Evolutionary conservation across 768 basidiomycete species (phyloP).

Genomic region (Boletus barrowsii): DNA sequence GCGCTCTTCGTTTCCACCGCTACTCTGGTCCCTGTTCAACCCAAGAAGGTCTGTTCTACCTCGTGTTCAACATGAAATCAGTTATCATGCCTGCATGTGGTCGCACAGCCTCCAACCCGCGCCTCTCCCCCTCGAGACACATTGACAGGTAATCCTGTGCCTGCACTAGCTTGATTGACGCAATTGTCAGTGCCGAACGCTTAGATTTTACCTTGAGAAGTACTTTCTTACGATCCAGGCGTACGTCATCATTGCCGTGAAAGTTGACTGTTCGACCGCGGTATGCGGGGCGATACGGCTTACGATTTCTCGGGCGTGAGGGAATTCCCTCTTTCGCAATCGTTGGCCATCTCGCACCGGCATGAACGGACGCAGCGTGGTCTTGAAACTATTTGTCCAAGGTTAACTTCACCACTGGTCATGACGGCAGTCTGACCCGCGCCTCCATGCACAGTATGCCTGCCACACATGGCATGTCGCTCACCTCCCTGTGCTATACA

Average conservation of each 20-base stretch:
- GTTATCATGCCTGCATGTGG: constrained; percentile 12
- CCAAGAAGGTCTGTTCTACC: constrained; percentile 14
- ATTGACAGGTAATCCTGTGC: constrained; percentile 11
- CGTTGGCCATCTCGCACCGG: constrained; percentile 10
- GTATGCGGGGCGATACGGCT: constrained; percentile 6
- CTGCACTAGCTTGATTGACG: constrained; percentile 8
- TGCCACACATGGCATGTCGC: constrained; percentile 14
- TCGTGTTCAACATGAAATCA: constrained; percentile 24
- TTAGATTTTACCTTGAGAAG: constrained; percentile 26
- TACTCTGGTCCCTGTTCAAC: constrained; percentile 4
- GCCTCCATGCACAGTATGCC: constrained; percentile 17
- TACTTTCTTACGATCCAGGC: constrained; percentile 7
- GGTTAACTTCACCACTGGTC: constrained; percentile 9
- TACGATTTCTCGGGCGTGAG: constrained; percentile 16
- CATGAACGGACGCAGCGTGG: constrained; percentile 19
- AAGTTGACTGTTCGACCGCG: constrained; percentile 8
- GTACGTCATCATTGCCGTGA: constrained; percentile 31
- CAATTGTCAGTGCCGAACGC: constrained; percentile 6
- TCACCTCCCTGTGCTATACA: constrained; percentile 11
- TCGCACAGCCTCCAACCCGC: constrained; percentile 9
- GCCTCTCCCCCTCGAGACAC: neutral
- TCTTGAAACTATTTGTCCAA: constrained; percentile 11
- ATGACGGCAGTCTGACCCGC: constrained; percentile 23
- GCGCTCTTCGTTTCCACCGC: constrained; percentile 6
- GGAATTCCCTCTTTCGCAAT: constrained; percentile 18